These are phyloP conservation scores for Hypoxylon sp. DNA, from an alignment of 2,329 filamentous ascomycete species.

Conservation along the genomic window DNA sequence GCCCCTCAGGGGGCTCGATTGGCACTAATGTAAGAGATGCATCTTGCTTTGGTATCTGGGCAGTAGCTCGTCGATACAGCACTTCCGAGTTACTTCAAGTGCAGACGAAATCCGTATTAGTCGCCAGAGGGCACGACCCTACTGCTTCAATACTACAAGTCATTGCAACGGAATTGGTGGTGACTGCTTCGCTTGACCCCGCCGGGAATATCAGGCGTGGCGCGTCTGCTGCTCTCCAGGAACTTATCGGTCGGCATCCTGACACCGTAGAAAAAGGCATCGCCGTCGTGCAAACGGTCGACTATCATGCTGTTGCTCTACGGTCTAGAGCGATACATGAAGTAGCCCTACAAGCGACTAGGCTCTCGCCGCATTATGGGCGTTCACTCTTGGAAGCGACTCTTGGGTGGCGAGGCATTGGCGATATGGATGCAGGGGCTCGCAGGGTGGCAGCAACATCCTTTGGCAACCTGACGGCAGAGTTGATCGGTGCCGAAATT, in stretches of 20 bases:
- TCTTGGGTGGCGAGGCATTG: constrained; percentile 89
- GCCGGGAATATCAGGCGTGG: constrained; percentile 94
- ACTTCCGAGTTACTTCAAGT: constrained; percentile 82
- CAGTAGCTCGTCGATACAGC: constrained; percentile 86
- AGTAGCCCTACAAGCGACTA: constrained; percentile 78
- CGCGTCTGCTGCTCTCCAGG: constrained; percentile 92
- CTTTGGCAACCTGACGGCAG: constrained; percentile 72
- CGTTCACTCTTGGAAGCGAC: constrained; percentile 78
- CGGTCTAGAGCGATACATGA: constrained; percentile 84
- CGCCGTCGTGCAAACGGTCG: constrained; percentile 86
- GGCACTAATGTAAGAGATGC: constrained; percentile 95
- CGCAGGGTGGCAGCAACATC: constrained; percentile 79
- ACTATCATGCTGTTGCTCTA: constrained; percentile 94
- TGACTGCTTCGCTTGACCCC: constrained; percentile 87
- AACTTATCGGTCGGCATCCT: constrained; percentile 92
- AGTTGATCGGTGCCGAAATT: constrained; percentile 54
- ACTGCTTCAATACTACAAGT: constrained; percentile 76
- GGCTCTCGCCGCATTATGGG: constrained; percentile 78
- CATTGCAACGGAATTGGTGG: constrained; percentile 84
- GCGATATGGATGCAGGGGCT: constrained; percentile 81
- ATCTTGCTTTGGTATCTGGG: constrained; percentile 97
- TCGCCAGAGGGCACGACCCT: constrained; percentile 57
- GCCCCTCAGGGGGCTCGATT: constrained; percentile 84
- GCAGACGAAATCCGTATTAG: constrained; percentile 62
- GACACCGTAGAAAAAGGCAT: constrained; percentile 88